phyloP scores from a whole-genome alignment of 495 filamentous ascomycete species.

The Schizothecium vesticola region DNA sequence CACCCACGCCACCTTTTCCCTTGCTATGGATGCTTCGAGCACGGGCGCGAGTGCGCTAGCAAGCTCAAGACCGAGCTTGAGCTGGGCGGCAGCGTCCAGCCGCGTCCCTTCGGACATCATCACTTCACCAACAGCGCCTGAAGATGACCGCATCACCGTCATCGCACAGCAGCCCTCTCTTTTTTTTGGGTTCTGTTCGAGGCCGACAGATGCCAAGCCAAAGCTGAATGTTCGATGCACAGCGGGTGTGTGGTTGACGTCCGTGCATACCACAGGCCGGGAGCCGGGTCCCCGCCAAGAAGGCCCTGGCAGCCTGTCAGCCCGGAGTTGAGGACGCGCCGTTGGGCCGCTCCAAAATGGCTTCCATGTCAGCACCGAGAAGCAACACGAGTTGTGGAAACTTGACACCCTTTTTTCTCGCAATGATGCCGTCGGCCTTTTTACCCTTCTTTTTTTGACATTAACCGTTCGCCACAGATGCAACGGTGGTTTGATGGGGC shows the following conservation, averaged over 20 bases:
- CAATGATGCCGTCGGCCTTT: neutral
- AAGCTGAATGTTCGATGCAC: neutral
- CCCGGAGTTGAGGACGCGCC: neutral
- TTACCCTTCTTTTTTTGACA: neutral
- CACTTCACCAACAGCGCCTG: neutral
- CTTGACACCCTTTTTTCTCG: neutral
- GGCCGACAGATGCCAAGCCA: neutral
- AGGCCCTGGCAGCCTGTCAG: too few relatives aligned
- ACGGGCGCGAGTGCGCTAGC: neutral
- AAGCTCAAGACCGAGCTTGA: too few relatives aligned
- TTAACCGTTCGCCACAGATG: neutral
- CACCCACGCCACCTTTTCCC: neutral
- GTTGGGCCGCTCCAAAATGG: neutral
- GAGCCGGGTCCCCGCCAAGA: neutral
- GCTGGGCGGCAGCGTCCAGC: too few relatives aligned
- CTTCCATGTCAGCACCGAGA: too few relatives aligned
- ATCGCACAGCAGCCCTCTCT: neutral
- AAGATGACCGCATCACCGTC: neutral
- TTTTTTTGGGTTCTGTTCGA: neutral
- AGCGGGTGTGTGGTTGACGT: neutral
- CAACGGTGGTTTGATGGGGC: neutral
- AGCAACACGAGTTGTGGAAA: neutral
- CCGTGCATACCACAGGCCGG: neutral
- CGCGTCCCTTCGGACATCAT: neutral
- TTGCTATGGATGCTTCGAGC: neutral